Conservation (phyloP, 2,329 filamentous ascomycete genomes). For the Pestalotiopsis sp. region DNA sequence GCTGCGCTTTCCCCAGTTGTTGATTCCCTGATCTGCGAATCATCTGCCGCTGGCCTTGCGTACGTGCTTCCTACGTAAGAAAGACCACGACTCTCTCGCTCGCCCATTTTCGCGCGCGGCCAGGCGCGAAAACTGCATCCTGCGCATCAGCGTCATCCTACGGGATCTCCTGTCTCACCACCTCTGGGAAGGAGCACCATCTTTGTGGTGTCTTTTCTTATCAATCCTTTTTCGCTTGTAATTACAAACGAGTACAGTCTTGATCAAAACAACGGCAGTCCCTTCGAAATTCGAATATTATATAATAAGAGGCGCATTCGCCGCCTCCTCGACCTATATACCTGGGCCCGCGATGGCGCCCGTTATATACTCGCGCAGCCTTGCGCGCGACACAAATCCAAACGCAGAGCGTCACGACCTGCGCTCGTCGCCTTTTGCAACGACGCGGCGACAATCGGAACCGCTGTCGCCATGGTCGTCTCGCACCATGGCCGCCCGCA, state of each 20-base stretch:
- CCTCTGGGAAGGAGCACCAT: background rate
- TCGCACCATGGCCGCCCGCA: background rate
- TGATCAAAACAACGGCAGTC: background rate
- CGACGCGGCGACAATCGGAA: conserved; percentile 14
- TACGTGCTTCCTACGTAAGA: background rate
- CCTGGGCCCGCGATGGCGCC: conserved; percentile 7
- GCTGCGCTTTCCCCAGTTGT: background rate
- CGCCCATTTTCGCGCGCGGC: background rate
- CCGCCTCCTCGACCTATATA: background rate
- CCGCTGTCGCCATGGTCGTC: background rate
- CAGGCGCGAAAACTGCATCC: background rate
- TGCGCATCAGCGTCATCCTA: background rate
- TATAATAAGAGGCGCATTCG: background rate
- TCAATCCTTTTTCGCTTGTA: background rate
- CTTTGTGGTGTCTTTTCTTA: background rate
- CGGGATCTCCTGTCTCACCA: background rate
- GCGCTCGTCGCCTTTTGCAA: conserved; percentile 17
- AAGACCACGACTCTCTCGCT: background rate
- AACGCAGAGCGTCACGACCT: conserved; percentile 11
- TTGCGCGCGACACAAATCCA: conserved; percentile 20
- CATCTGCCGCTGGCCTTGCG: background rate
- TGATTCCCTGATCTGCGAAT: background rate
- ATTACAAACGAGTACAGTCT: background rate
- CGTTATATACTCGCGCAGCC: conserved; percentile 15
- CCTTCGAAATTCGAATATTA: background rate